Evolutionary conservation across 2,329 filamentous ascomycete species (phyloP).

Genomic region (Clonostachys sp.): DNA sequence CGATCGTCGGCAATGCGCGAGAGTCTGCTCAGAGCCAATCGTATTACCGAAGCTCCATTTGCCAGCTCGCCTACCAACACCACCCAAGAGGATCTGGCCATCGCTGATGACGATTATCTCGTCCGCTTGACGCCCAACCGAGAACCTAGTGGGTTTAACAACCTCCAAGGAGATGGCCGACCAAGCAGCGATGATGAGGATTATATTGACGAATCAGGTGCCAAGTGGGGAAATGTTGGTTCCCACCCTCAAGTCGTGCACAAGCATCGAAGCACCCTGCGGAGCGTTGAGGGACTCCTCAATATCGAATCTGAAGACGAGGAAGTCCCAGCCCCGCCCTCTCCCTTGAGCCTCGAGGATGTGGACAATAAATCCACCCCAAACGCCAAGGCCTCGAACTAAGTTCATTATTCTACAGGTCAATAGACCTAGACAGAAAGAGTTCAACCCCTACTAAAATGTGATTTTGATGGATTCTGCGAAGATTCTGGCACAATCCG

Average conservation of each 20-base stretch:
- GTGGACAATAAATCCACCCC: constrained; percentile 13
- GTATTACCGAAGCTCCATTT: constrained; percentile 16
- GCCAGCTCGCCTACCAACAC: constrained; percentile 35
- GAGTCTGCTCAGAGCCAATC: constrained; percentile 24
- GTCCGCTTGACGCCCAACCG: constrained; percentile 33
- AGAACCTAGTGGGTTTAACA: constrained; percentile 13
- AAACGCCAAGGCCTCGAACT: no score
- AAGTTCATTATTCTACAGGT: no score
- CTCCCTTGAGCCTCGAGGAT: constrained; percentile 33
- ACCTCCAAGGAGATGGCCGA: constrained; percentile 40
- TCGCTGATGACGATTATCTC: constrained; percentile 69
- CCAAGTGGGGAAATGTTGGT: constrained; percentile 47
- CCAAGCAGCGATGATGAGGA: constrained; percentile 58
- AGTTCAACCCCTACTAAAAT: no score
- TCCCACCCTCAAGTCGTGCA: constrained; percentile 51
- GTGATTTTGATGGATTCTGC: no score
- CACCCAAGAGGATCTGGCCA: constrained; percentile 60
- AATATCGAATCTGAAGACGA: constrained; percentile 31
- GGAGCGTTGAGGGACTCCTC: constrained; percentile 47
- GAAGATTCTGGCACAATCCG: no score
- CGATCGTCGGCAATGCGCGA: constrained; percentile 39
- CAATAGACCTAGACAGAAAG: no score
- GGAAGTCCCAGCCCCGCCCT: constrained; percentile 19
- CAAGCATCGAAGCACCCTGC: constrained; percentile 35
- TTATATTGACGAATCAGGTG: constrained; percentile 30